Evolutionary conservation across 2,329 filamentous ascomycete species (phyloP).

Genomic region (Alternaria alternata): DNA sequence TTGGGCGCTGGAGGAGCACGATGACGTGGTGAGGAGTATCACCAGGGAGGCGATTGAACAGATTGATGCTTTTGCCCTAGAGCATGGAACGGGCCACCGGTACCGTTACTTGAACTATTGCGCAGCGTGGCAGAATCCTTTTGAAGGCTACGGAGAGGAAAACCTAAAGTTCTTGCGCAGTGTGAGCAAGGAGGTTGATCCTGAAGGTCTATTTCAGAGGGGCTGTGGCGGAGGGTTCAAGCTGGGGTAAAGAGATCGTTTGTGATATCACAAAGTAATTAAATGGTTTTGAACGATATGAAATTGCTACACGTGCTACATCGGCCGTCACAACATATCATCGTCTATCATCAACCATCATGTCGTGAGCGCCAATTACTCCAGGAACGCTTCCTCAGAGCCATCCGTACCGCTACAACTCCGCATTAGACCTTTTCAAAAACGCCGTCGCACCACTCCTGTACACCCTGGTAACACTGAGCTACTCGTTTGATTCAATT

Average conservation of each 20-base stretch:
- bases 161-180: constrained; percentile 36
- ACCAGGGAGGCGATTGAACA: constrained; percentile 39
- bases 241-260: constrained; percentile 7
- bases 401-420: neutral
- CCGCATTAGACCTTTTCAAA: neutral
- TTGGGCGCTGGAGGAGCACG: constrained; percentile 39
- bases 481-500: neutral
- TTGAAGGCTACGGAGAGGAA: constrained; percentile 42
- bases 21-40: constrained; percentile 37
- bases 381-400: constrained; percentile 1
- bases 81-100: constrained; percentile 23
- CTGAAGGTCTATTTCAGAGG: constrained; percentile 47
- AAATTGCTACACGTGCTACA: neutral
- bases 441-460: neutral
- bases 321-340: neutral
- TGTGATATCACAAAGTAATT: neutral
- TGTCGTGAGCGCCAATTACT: neutral
- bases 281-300: neutral
- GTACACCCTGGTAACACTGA: neutral
- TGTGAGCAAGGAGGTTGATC: constrained; percentile 48
- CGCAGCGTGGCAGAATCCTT: constrained; percentile 48
- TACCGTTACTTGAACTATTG: constrained; percentile 50
- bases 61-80: constrained; percentile 42
- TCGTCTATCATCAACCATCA: neutral
- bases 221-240: constrained; percentile 49